These are phyloP conservation scores for Nicotiana sylvestris DNA, from an alignment of 257 asterid species.

Conservation along the genomic window DNA sequence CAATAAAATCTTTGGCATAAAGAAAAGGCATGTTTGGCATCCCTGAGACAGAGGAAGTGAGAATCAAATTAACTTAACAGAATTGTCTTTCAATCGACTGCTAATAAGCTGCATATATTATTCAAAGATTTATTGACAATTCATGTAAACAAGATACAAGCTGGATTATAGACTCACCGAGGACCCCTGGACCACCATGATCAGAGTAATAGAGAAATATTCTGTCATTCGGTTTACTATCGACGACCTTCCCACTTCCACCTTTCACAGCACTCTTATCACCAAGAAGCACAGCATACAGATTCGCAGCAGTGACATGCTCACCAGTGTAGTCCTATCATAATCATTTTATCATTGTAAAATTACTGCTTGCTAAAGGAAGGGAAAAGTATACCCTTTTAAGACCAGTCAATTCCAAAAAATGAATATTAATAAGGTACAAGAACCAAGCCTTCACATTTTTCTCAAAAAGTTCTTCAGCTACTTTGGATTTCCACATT, in stretches of 20 bases:
- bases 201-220: conserved; percentile 80
- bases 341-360: background rate
- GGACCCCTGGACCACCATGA: conserved; percentile 96
- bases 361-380: background rate
- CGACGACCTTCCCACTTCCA: conserved; percentile 73
- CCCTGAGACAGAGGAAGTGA: conserved; percentile 31
- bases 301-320: conserved; percentile 50
- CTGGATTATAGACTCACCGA: conserved; percentile 43
- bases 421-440: background rate
- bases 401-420: background rate
- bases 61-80: background rate
- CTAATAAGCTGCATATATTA: background rate
- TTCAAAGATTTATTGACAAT: background rate
- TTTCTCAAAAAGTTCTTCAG: background rate
- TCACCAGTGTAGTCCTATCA: conserved; percentile 79
- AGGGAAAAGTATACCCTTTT: background rate
- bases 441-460: background rate
- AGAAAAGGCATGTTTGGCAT: conserved; percentile 72
- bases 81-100: background rate
- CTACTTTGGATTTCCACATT: background rate
- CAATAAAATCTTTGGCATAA: conserved; percentile 67
- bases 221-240: conserved; percentile 65
- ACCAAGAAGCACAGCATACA: conserved; percentile 77
- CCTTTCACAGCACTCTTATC: conserved; percentile 58
- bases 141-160: background rate